Evolutionary conservation across 2,329 filamentous ascomycete species (phyloP), one percentile per base, ranked within the genome.

Genomic region (Capronia epimyces): DNA sequence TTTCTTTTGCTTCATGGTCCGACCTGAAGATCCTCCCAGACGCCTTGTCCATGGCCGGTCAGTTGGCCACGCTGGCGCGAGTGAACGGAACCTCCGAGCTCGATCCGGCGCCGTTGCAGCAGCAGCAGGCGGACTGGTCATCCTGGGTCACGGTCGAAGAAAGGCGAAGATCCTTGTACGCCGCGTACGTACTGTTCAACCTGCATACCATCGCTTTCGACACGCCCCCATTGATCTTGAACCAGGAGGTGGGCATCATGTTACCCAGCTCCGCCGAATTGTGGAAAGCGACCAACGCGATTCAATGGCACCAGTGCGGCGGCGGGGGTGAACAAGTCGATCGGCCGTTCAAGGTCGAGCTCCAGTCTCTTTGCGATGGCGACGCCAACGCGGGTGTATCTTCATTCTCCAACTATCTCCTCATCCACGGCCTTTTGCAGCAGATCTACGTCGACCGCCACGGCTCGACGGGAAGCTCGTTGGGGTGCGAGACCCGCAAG

Each of bases 81-180:
- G 36, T 80, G 18, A 71, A 80, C 32, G 73, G 75, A 1, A 69
- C 83, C 2, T 78, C 79, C 51, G 78, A 83, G 29, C 76, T 78
- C 0, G 75, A 84, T 42, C 72, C 73, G 3, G 69, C 76, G 34
- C 24, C 22, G 25, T 27, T 5, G 25, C 25, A 27, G 25, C 25
- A 27, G 25, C 16, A 15, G 12, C 67, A 83, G 0, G 72, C 84
- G 29, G 43, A 49, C 10, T 61, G 59, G 58, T 31, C 16, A 15
- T 22, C 21, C 1, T 61, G 56, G 59, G 45, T 57, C 12, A 10
- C 31, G 27, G 34, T 43, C 15, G 56, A 61, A 25, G 42, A 57
- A 3, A 43, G 45, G 7, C 41, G 50, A 21, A 50, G 59, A 44
- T 60, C 59, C 1, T 25, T 57, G 15, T 39, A 50, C 15, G 54